Conservation (phyloP, 192 early-diverging fungal species). For the Backusella macrospora region DNA sequence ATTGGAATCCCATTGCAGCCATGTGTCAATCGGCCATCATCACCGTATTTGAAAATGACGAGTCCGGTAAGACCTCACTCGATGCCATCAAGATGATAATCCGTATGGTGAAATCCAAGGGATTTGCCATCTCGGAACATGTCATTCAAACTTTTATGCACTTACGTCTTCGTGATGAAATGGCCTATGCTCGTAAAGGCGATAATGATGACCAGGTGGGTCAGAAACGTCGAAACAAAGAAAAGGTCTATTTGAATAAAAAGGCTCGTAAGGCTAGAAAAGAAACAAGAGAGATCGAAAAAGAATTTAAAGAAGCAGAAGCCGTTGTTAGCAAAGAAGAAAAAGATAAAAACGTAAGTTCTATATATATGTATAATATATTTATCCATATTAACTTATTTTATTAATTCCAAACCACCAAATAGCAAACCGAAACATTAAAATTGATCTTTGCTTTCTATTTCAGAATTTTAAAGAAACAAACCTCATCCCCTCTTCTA, state of each 20-base stretch:
- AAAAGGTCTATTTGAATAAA: slow-evolving; percentile 60
- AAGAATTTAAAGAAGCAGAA: slow-evolving; percentile 89
- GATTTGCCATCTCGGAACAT: slow-evolving; percentile 69
- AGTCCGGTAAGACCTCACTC: slow-evolving; percentile 81
- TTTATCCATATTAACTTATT: not conserved
- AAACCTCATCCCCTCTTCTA: slow-evolving; percentile 69
- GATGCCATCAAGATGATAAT: slow-evolving; percentile 87
- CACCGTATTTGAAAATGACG: slow-evolving; percentile 82
- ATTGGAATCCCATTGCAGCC: slow-evolving; percentile 63
- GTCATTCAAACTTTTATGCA: slow-evolving; percentile 80
- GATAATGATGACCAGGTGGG: slow-evolving; percentile 53
- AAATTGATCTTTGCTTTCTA: slow-evolving; percentile 94
- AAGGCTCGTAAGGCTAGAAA: slow-evolving; percentile 78
- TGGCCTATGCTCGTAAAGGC: slow-evolving; percentile 55
- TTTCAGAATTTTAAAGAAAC: slow-evolving; percentile 92
- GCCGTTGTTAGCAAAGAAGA: slow-evolving; percentile 85
- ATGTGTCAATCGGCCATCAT: slow-evolving; percentile 78
- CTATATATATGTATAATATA: too few species aligned
- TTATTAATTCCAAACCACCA: not conserved
- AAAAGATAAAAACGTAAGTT: slow-evolving; percentile 65
- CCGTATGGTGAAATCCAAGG: slow-evolving; percentile 81
- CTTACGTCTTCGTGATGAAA: slow-evolving; percentile 83
- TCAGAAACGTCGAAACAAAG: slow-evolving; percentile 57
- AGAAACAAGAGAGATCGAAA: slow-evolving; percentile 69
- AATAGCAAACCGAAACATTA: slow-evolving; percentile 92